A percentile compares a stretch with the other conserved stretches of the same genome.
Evolutionary conservation across 371 early-diverging fungal species (phyloP).

Genomic region (Circinella umbellata): DNA sequence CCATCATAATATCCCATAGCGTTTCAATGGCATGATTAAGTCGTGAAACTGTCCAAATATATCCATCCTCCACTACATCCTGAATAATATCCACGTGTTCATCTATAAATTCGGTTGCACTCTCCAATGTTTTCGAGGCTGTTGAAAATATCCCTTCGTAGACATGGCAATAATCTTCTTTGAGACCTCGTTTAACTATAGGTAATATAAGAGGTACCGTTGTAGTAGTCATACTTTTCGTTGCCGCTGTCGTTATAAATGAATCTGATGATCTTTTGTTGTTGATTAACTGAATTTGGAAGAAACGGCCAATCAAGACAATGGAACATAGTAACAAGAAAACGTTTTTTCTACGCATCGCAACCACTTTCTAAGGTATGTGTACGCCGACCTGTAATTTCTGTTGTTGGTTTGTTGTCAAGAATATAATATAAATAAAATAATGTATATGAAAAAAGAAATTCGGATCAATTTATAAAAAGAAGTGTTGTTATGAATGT

Average conservation of each 20-base stretch:
- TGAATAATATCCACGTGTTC: constrained; percentile 2
- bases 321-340: background rate
- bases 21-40: background rate
- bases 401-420: too few species aligned
- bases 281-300: background rate
- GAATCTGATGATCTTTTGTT: background rate
- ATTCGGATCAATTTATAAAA: too few species aligned
- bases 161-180: constrained; percentile 4
- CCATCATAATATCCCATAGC: background rate
- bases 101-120: background rate
- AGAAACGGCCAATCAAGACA: background rate
- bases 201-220: background rate
- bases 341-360: background rate
- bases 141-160: constrained; percentile 8
- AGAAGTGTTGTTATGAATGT: too few species aligned
- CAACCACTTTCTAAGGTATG: background rate
- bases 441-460: too few species aligned
- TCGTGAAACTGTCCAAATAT: background rate
- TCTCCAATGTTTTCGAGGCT: background rate
- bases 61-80: constrained; percentile 3
- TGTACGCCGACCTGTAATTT: too few species aligned
- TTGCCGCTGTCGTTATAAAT: too few species aligned
- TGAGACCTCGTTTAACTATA: background rate
- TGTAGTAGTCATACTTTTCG: background rate
- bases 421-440: too few species aligned